Evolutionary conservation across 345 rosid species (phyloP), one percentile per base, ranked within the genome.

Genomic region (Rubroshorea leprosula): DNA sequence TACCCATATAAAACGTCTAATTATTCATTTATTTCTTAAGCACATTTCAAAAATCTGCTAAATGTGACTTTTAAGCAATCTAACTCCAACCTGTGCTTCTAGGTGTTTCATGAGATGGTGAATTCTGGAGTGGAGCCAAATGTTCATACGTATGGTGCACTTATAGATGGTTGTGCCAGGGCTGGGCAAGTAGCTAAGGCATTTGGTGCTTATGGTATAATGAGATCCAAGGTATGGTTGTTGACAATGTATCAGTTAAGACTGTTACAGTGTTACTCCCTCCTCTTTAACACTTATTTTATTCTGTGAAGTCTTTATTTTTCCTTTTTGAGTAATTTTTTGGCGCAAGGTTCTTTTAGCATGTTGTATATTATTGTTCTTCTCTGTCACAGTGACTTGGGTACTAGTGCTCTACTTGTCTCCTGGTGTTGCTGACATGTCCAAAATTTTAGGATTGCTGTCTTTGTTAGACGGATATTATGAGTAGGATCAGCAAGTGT

Each of bases 141-240:
- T 76, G 80, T 82, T 67, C 88, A 84, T 63, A 92, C 98, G 5
- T 92, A 79, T 65, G 96, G 98, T 63, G 90, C 98, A 58, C 89
- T 92, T 58, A 92, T 92, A 60, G 98, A 86, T 86, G 98, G 98
- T 46, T 92, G 98, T 78, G 98, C 83, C 35, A 83, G 76, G 76
- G 93, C 83, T 41, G 98, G 98, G 57, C 96, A 92, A 79, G 81
- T 92, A 54, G 93, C 96, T 25, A 92, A 92, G 77, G 96, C 98
- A 50, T 92, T 92, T 83, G 98, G 98, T 74, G 95, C 98, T 54
- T 92, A 92, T 69, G 98, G 98, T 16, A 84, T 92, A 74, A 64
- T 92, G 85, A 89, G 98, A 80, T 86, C 96, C 55, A 92, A 92
- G 96, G 98, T 92, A 76, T 53, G 66, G 50, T 47, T 49, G n/a